phyloP scores from a whole-genome alignment of 352 stramenopile genomes.

The Phytophthora colocasiae region DNA sequence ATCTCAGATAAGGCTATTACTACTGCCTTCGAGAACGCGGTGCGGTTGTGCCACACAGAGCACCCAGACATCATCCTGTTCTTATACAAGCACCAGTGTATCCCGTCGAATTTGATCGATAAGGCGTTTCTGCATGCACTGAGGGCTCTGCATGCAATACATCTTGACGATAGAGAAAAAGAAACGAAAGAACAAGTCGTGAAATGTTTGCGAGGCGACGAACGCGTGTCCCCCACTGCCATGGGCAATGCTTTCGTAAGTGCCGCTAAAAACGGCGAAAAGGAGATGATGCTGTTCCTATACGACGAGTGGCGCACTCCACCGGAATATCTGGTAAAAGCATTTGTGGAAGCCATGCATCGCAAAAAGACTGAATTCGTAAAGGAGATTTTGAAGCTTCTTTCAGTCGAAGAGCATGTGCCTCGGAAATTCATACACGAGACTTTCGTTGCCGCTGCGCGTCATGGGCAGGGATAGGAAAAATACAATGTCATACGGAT shows the following conservation, averaged over 20 bases:
- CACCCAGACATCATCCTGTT: background rate
- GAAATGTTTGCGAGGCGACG: background rate
- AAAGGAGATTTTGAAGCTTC: slow-evolving; percentile 1
- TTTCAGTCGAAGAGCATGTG: slow-evolving; percentile 3
- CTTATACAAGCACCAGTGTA: slow-evolving; percentile 2
- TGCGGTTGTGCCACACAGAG: background rate
- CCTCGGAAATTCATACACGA: slow-evolving; percentile 3
- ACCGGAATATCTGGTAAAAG: background rate
- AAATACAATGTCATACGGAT: too few species aligned
- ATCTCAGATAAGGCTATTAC: slow-evolving; percentile 1
- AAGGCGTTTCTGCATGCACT: background rate
- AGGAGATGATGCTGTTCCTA: background rate
- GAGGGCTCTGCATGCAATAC: background rate
- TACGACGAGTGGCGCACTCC: background rate
- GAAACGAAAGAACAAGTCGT: too few species aligned
- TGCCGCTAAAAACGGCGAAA: background rate
- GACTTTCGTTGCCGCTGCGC: slow-evolving; percentile 3
- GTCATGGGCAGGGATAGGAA: too few species aligned
- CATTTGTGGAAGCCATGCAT: slow-evolving; percentile 3
- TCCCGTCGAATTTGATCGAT: background rate
- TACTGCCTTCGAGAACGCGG: background rate
- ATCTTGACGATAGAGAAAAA: too few species aligned
- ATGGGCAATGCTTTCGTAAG: background rate
- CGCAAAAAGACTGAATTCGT: background rate
- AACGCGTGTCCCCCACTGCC: background rate